These are phyloP conservation scores for Xylariaceae sp. DNA, from an alignment of 2,329 filamentous ascomycete genomes.

Conservation along the genomic window DNA sequence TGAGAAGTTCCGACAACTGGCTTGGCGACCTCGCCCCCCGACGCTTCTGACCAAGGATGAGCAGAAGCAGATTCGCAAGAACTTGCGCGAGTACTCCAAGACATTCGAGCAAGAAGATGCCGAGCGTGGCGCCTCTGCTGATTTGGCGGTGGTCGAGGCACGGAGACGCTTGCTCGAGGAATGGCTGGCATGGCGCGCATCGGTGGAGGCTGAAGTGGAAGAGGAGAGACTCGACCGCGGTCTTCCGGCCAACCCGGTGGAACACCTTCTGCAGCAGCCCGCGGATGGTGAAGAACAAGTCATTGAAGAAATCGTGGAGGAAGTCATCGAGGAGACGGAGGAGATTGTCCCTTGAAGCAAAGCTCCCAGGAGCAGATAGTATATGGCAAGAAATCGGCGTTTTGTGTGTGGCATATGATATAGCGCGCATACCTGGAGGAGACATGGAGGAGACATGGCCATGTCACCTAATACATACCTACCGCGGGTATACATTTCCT, in stretches of 20 bases:
- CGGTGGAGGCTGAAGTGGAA: slow-evolving; percentile 63
- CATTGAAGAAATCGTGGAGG: slow-evolving; percentile 84
- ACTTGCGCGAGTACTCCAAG: slow-evolving; percentile 92
- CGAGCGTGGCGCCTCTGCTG: slow-evolving; percentile 87
- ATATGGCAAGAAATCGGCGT: slow-evolving; percentile 22
- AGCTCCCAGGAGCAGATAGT: not conserved
- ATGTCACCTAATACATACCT: slow-evolving; percentile 4
- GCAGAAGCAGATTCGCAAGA: slow-evolving; percentile 97
- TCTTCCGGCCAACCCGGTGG: slow-evolving; percentile 59
- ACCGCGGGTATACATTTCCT: slow-evolving; percentile 9
- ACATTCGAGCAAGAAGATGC: slow-evolving; percentile 93
- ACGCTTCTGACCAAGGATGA: slow-evolving; percentile 95
- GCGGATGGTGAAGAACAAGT: slow-evolving; percentile 66
- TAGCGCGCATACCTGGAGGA: slow-evolving; percentile 9
- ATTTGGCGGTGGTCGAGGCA: slow-evolving; percentile 87
- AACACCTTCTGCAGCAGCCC: slow-evolving; percentile 54
- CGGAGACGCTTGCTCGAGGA: slow-evolving; percentile 77
- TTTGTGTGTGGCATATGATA: slow-evolving; percentile 27
- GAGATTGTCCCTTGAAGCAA: slow-evolving; percentile 51
- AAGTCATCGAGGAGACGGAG: slow-evolving; percentile 80
- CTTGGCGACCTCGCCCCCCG: slow-evolving; percentile 86
- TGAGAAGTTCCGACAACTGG: slow-evolving; percentile 96
- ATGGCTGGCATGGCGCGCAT: slow-evolving; percentile 80
- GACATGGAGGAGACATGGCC: slow-evolving; percentile 1
- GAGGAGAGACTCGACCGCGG: slow-evolving; percentile 67